Percentiles rank a stretch among this genome's conserved stretches.
Conservation (phyloP, 2,329 filamentous ascomycete genomes). For the Aspergillus felis region DNA sequence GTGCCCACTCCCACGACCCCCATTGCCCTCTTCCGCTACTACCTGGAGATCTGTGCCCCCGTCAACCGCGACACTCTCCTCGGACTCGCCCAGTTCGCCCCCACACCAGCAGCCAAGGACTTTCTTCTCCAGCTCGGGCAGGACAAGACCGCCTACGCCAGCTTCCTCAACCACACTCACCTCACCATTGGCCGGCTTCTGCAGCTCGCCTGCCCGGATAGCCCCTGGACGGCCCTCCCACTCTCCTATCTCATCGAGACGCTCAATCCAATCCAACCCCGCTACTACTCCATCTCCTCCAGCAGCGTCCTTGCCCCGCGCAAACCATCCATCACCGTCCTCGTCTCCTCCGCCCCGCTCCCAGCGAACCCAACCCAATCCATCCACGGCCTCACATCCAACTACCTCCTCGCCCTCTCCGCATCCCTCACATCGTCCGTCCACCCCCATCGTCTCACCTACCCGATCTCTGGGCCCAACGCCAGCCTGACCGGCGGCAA, state of each 20-base stretch:
- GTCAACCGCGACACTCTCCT: conserved; percentile 89
- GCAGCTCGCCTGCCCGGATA: conserved; percentile 61
- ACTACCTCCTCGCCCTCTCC: conserved; percentile 73
- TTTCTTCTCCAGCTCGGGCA: conserved; percentile 77
- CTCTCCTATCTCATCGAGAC: conserved; percentile 88
- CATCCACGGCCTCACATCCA: conserved; percentile 87
- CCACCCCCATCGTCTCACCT: conserved; percentile 72
- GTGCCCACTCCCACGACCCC: conserved; percentile 88
- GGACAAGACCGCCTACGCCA: conserved; percentile 82
- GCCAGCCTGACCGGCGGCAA: conserved; percentile 90
- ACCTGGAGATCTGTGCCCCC: conserved; percentile 87
- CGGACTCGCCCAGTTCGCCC: conserved; percentile 76
- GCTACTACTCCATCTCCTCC: conserved; percentile 95
- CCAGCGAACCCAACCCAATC: conserved; percentile 64
- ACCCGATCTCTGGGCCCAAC: conserved; percentile 76
- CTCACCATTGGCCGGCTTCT: conserved; percentile 55
- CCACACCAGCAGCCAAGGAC: conserved; percentile 70
- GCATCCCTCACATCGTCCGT: conserved; percentile 62
- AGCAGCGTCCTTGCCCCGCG: conserved; percentile 45
- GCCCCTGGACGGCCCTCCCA: conserved; percentile 73
- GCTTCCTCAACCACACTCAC: conserved; percentile 68
- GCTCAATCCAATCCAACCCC: conserved; percentile 80
- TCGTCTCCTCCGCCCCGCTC: conserved; percentile 74
- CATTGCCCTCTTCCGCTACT: conserved; percentile 79
- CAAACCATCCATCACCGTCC: conserved; percentile 69